Evolutionary conservation across 2,329 filamentous ascomycete genomes (phyloP), one percentile per base, ranked within the genome.

Genomic region (Hawksworthiomyces lignivorus): DNA sequence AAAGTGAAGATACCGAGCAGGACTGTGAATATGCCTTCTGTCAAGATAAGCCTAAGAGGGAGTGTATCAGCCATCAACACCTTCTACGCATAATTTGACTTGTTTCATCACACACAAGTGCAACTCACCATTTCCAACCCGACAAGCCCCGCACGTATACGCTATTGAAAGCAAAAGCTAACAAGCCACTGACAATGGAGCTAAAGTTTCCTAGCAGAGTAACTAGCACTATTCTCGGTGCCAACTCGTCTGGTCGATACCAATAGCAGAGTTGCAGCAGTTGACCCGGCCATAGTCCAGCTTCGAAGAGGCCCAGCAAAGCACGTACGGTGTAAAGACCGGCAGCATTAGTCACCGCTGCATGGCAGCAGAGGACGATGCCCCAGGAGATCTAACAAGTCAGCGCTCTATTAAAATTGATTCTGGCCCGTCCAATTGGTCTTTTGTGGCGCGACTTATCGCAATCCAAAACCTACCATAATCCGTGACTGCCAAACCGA

Each of bases 401-500:
- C n/a, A 26, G 2, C 8, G 24, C 12, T 26, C 24, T 26, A 12
- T 26, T 26, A 26, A 12, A 2, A 8, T 26, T 26, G 24, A 26
- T 4, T 4, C 12, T 26, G 8, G 8, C 2, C 24, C 24, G 24
- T 26, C 12, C 24, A 8, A 26, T 12, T 26, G 2, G 24, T 26
- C 12, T 26, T 26, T 8, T 26, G 24, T 8, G 12, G 24, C 3
- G 24, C 12, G 8, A 26, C 24, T 26, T 12, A 8, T 26, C 24
- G n/a, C n/a, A n/a, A n/a, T n/a, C n/a, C n/a, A n/a, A 65, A 2
- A 85, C 15, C 7, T 30, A 43, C 60, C 81, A 94, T 90, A 52
- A 90, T 90, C 9, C 71, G 62, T 0, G 86, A 82, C 19, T 90
- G 72, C 65, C 88, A 94, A 36, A 84, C 63, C 28, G 77, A 82